Conservation (phyloP, 2,329 filamentous ascomycete genomes). For the Calonectria crousiana region DNA sequence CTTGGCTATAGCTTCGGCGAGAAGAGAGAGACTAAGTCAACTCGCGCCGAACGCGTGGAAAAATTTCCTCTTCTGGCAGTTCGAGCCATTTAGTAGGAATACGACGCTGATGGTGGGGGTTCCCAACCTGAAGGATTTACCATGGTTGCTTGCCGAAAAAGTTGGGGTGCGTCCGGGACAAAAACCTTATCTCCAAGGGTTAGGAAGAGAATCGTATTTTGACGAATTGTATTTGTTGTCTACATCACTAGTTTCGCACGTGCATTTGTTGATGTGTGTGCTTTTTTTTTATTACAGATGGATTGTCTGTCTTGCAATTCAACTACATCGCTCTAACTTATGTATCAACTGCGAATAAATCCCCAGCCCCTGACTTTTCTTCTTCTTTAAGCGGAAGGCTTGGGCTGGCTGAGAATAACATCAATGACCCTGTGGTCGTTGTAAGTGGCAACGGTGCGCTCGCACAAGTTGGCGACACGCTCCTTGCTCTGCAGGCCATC, state of each 20-base stretch:
- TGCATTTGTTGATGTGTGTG: not conserved
- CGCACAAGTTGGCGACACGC: conserved; percentile 48
- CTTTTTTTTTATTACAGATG: not conserved
- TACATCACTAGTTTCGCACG: not conserved
- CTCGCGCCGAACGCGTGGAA: not conserved
- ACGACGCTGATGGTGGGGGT: not conserved
- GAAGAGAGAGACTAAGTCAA: not conserved
- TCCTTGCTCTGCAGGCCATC: conserved; percentile 49
- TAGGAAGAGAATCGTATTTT: not conserved
- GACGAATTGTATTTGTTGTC: not conserved
- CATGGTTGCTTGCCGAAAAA: not conserved
- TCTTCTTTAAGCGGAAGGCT: not conserved
- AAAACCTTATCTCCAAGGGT: not conserved
- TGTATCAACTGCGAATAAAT: not conserved
- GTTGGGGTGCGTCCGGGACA: not conserved
- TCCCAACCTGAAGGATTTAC: not conserved
- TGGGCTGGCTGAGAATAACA: conserved; percentile 27
- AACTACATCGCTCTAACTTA: not conserved
- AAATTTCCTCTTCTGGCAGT: not conserved
- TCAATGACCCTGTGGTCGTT: conserved; percentile 55
- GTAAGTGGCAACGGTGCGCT: conserved; percentile 50
- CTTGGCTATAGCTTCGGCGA: not conserved
- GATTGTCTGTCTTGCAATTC: not conserved
- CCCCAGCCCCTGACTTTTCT: not conserved
- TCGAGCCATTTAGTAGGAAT: not conserved